Conservation (phyloP, 495 filamentous ascomycete genomes). For the Apodospora peruviana region DNA sequence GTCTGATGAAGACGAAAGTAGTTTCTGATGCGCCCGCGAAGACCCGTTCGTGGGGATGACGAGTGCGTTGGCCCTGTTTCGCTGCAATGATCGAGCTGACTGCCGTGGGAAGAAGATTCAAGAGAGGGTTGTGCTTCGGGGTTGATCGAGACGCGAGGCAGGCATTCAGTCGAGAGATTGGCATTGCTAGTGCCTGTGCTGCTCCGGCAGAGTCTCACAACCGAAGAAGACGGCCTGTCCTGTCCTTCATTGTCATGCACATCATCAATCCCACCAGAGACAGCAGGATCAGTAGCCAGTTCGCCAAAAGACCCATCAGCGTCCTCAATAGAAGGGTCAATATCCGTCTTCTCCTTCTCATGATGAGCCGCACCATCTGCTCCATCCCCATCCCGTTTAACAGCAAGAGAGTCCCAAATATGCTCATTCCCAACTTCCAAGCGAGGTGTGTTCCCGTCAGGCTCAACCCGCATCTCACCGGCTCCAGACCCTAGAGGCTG, state of each 20-base stretch:
- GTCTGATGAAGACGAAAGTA: background rate
- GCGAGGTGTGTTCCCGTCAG: background rate
- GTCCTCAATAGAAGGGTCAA: background rate
- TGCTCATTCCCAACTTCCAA: background rate
- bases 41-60: background rate
- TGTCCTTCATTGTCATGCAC: background rate
- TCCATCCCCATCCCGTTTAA: background rate
- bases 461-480: background rate
- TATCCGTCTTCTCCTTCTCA: background rate
- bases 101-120: background rate
- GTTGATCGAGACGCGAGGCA: constrained; percentile 13
- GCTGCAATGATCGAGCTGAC: background rate
- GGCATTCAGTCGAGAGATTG: constrained; percentile 15
- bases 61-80: background rate
- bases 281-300: background rate
- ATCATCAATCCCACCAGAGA: background rate
- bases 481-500: background rate
- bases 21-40: background rate
- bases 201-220: background rate
- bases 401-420: background rate
- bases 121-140: background rate
- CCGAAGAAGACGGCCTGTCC: background rate
- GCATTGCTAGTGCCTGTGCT: background rate
- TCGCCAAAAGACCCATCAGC: background rate
- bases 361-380: background rate